Evolutionary conservation across 2,329 filamentous ascomycete genomes (phyloP), one percentile per base, ranked within the genome.

Genomic region (Emergomyces orientalis): DNA sequence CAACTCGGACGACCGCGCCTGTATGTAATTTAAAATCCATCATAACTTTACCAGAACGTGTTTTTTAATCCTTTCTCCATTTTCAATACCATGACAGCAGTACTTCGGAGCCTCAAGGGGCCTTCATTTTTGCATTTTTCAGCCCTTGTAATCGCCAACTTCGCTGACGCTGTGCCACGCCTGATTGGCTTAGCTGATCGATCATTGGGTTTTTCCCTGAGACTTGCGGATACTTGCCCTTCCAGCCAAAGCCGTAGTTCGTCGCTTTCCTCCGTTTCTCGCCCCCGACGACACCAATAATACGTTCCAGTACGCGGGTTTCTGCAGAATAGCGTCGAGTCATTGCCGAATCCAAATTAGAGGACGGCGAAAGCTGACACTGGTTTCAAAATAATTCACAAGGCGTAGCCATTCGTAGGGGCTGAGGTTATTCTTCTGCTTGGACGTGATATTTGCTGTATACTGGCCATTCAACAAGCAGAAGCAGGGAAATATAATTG

Each of bases 151-250:
- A 30, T 41, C 34, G 5, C 39, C 41, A 59, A 47, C 39, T 45
- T n/a, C 9, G 56, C 56, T 45, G 39, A 32, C 56, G 25, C 56
- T 45, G 17, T 27, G 25, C 39, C 56, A 25, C 37, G 37, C 41
- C 25, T 59, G 56, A 59, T 59, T 59, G 22, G 41, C 17, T 43
- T 58, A 11, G 9, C 22, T 30, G 56, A 59, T 59, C 41, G 39
- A 59, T 30, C 56, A 8, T 19, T 59, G 39, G 37, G 19, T n/a
- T 9, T 56, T 39, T 55, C 7, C 19, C 30, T 34, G 19, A 19
- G 17, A 55, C 14, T 52, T 52, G 49, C 27, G 51, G 51, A 54
- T n/a, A 54, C 27, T 32, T n/a, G 7, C 2, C 4, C 17, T 54
- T 54, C 51, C 51, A 54, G 51, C 27, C 51, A 56, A 34, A 25